A percentile compares a stretch with the other conserved stretches of the same genome.
Conservation (phyloP, 139 green algal species). For the Coelastrella sp. region DNA sequence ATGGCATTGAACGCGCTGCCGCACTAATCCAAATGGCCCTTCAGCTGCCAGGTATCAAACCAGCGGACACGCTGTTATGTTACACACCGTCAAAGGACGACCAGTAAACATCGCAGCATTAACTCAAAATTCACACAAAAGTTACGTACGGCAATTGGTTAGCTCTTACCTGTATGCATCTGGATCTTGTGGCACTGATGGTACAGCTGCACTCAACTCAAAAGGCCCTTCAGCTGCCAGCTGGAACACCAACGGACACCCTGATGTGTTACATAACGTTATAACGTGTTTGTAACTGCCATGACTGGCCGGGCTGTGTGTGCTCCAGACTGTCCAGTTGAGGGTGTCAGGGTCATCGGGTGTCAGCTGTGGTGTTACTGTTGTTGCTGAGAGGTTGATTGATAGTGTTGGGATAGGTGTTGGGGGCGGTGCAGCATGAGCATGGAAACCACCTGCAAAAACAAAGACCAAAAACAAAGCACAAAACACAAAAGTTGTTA, state of each 20-base stretch:
- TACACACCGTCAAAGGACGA: neutral
- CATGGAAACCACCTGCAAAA: constrained; percentile 12
- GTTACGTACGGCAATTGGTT: no score
- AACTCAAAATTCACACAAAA: no score
- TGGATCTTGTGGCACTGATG: constrained; percentile 10
- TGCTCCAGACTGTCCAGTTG: constrained; percentile 1
- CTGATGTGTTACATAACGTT: neutral
- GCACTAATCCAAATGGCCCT: neutral
- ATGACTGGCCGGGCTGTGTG: neutral
- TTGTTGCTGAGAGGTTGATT: neutral
- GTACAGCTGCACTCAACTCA: neutral
- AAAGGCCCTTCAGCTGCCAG: constrained; percentile 12
- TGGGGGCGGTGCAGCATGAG: neutral
- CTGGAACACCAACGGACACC: constrained; percentile 14
- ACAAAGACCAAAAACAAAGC: neutral
- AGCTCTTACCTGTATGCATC: neutral
- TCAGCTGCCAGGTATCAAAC: neutral
- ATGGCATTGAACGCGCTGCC: neutral
- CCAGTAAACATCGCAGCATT: no score
- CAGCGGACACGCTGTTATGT: neutral
- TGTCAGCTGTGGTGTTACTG: neutral
- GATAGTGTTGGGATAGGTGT: neutral
- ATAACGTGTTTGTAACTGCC: neutral
- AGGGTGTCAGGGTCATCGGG: neutral
- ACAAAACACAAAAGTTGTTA: neutral